Percentiles rank a stretch among this genome's conserved stretches.
Evolutionary conservation across 2,329 filamentous ascomycete genomes (phyloP).

Genomic region (Aaosphaeria arxii): DNA sequence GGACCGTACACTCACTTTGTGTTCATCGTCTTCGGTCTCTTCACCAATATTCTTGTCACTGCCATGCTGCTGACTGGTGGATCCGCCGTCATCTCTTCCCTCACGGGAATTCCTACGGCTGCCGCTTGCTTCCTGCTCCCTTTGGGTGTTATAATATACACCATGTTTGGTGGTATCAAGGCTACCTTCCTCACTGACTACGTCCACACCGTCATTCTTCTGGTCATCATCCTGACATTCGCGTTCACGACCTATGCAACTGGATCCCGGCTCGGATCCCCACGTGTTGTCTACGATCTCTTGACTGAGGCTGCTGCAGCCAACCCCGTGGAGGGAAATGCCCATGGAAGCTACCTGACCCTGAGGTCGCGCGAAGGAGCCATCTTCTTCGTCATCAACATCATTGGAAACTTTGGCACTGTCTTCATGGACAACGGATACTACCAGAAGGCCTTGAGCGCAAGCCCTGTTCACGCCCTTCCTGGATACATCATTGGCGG

Average conservation of each 20-base stretch:
- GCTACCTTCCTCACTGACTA: conserved; percentile 70
- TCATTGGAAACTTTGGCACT: conserved; percentile 77
- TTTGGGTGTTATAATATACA: conserved; percentile 77
- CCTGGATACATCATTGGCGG: conserved; percentile 59
- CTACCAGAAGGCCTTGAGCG: conserved; percentile 81
- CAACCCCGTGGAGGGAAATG: conserved; percentile 76
- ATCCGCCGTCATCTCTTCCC: conserved; percentile 57
- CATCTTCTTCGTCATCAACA: conserved; percentile 90
- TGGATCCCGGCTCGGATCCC: conserved; percentile 68
- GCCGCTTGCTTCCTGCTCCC: conserved; percentile 83
- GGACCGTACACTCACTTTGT: conserved; percentile 69
- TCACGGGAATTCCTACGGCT: conserved; percentile 66
- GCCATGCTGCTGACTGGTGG: conserved; percentile 86
- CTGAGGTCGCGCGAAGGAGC: conserved; percentile 78
- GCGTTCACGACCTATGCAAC: conserved; percentile 79
- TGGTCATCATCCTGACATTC: conserved; percentile 83
- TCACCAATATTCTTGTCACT: conserved; percentile 83
- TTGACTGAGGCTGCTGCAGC: conserved; percentile 63
- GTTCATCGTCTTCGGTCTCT: conserved; percentile 76
- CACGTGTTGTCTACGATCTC: conserved; percentile 73
- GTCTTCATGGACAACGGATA: conserved; percentile 80
- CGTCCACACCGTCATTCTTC: conserved; percentile 77
- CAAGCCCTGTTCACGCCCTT: conserved; percentile 77
- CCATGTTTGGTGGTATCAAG: conserved; percentile 73
- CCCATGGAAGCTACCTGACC: conserved; percentile 77